These are phyloP conservation scores for Xylaria cubensis DNA, from an alignment of 495 filamentous ascomycete genomes.

Conservation along the genomic window DNA sequence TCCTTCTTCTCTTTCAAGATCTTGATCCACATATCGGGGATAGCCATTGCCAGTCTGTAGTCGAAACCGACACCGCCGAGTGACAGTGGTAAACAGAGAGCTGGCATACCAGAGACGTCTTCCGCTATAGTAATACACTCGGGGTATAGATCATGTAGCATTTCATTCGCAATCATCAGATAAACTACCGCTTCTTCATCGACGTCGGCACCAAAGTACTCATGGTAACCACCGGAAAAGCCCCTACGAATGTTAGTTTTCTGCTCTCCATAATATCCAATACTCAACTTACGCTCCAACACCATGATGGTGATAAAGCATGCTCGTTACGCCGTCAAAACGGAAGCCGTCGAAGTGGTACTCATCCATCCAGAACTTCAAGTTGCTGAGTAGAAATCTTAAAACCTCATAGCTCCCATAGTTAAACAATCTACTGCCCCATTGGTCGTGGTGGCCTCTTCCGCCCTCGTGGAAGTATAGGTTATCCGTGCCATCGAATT, in stretches of 20 bases:
- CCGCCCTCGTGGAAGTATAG: slow-evolving; percentile 91
- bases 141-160: slow-evolving; percentile 89
- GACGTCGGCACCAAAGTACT: slow-evolving; percentile 93
- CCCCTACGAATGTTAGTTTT: slow-evolving; percentile 61
- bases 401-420: slow-evolving; percentile 95
- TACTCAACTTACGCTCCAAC: slow-evolving; percentile 88
- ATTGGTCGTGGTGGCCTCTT: slow-evolving; percentile 86
- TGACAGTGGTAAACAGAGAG: slow-evolving; percentile 81
- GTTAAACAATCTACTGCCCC: slow-evolving; percentile 97
- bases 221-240: slow-evolving; percentile 97
- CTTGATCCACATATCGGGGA: slow-evolving; percentile 99
- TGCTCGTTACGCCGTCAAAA: slow-evolving; percentile 97
- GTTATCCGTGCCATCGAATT: slow-evolving; percentile 93
- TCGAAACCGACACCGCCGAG: slow-evolving; percentile 95
- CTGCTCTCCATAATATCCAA: background rate
- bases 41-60: slow-evolving; percentile 96
- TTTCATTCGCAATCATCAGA: slow-evolving; percentile 94
- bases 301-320: slow-evolving; percentile 95
- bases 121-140: slow-evolving; percentile 90
- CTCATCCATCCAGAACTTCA: slow-evolving; percentile 99
- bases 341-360: slow-evolving; percentile 96
- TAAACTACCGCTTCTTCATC: slow-evolving; percentile 96
- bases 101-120: slow-evolving; percentile 98
- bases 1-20: slow-evolving; percentile 92
- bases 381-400: slow-evolving; percentile 90